phyloP scores from a whole-genome alignment of 1,139 yeast genomes.

The Dujonia santamariae region DNA sequence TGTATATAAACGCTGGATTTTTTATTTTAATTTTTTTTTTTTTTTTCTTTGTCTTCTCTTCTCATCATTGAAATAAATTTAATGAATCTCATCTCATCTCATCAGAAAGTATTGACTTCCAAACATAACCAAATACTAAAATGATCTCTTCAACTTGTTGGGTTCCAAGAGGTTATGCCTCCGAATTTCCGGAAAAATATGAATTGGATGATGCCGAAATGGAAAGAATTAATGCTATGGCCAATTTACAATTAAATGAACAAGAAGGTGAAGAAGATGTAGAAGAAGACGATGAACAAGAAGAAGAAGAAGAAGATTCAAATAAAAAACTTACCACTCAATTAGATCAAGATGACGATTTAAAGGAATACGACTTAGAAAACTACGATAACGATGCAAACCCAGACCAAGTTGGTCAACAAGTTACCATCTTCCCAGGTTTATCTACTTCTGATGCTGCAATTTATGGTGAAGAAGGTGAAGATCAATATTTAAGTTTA shows the following conservation, averaged over 20 bases:
- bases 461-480: conserved; percentile 51
- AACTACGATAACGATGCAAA: conserved; percentile 70
- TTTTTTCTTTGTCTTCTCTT: conserved; percentile 2
- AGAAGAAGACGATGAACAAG: conserved; percentile 18
- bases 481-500: conserved; percentile 66
- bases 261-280: conserved; percentile 46
- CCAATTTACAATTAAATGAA: conserved; percentile 69
- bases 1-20: neutral
- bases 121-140: conserved; percentile 1
- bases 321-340: conserved; percentile 40
- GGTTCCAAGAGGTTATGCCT: conserved; percentile 96
- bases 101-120: neutral
- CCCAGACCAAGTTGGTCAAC: conserved; percentile 46
- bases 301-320: conserved; percentile 14
- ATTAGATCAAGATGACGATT: conserved; percentile 70
- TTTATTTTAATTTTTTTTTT: neutral
- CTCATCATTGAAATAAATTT: neutral
- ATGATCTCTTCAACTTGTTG: conserved; percentile 93
- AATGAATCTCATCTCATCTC: conserved; percentile 4
- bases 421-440: conserved; percentile 69
- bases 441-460: conserved; percentile 51
- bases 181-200: conserved; percentile 87
- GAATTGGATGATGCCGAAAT: conserved; percentile 89
- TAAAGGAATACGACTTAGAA: conserved; percentile 84
- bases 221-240: conserved; percentile 85